Evolutionary conservation across 768 basidiomycete species (phyloP).

Genomic region (Podaxis mareebaensis): DNA sequence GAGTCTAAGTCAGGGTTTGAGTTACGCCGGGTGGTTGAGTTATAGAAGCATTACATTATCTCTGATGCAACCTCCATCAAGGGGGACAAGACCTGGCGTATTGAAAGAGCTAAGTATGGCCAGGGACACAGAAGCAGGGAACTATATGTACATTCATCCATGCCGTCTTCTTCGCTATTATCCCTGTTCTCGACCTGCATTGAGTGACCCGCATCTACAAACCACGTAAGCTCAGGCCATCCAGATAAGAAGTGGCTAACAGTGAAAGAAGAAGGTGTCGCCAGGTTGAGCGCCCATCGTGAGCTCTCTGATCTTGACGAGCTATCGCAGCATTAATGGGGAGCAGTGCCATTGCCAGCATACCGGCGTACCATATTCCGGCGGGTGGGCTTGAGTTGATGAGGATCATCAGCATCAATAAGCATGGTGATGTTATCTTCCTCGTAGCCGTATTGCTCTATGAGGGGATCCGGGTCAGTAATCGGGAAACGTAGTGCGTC

Average conservation of each 20-base stretch:
- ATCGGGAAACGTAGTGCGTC: not conserved
- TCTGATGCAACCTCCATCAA: constrained; percentile 36
- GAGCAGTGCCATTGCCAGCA: not conserved
- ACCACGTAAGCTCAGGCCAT: not conserved
- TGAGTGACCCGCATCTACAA: constrained; percentile 50
- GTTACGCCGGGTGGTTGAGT: not conserved
- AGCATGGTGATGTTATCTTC: constrained; percentile 42
- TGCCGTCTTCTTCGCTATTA: constrained; percentile 48
- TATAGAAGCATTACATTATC: constrained; percentile 33
- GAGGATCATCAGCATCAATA: constrained; percentile 36
- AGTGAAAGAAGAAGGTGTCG: constrained; percentile 60
- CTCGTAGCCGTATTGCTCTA: constrained; percentile 35
- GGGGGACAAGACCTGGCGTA: constrained; percentile 36
- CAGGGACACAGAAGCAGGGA: not conserved
- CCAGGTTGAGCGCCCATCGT: constrained; percentile 43
- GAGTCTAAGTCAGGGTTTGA: constrained; percentile 26
- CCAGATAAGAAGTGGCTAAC: constrained; percentile 25
- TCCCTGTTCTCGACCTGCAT: constrained; percentile 43
- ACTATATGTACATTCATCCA: constrained; percentile 48
- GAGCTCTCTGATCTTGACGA: constrained; percentile 41
- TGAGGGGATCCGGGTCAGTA: not conserved
- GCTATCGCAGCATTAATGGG: constrained; percentile 27
- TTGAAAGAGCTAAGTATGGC: not conserved
- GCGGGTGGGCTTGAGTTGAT: constrained; percentile 39
- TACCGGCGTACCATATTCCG: constrained; percentile 43